These are phyloP conservation scores for Rhizomucor pusillus DNA, from an alignment of 371 early-diverging fungal genomes.

Conservation along the genomic window DNA sequence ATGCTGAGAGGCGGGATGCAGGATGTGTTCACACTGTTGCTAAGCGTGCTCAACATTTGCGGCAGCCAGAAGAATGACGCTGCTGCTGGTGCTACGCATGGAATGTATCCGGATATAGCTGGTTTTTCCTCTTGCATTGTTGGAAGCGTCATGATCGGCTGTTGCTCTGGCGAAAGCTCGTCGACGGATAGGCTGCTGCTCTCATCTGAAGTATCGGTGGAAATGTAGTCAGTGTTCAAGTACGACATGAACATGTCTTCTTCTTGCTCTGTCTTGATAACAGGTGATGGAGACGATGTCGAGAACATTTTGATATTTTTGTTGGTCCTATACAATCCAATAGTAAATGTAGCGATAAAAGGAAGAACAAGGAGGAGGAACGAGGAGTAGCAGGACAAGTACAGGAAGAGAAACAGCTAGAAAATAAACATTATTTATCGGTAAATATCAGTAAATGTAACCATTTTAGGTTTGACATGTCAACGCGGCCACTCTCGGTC, in stretches of 20 bases:
- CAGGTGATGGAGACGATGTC: slow-evolving; percentile 4
- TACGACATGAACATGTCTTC: slow-evolving; percentile 37
- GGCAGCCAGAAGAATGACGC: no score
- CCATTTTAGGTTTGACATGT: no score
- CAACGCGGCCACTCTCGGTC: no score
- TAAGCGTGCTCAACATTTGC: neutral
- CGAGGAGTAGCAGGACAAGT: no score
- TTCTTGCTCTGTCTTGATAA: slow-evolving; percentile 24
- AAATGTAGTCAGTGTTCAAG: slow-evolving; percentile 30
- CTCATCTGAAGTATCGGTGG: slow-evolving; percentile 3
- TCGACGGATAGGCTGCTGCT: slow-evolving; percentile 1
- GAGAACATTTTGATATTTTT: neutral
- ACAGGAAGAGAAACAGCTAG: no score
- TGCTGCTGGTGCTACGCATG: no score
- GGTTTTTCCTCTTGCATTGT: no score
- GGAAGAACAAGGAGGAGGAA: slow-evolving; percentile 9
- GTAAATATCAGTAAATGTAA: no score
- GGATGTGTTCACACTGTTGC: neutral
- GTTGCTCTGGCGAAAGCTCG: neutral
- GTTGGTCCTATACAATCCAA: neutral
- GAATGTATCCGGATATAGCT: no score
- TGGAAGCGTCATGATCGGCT: no score
- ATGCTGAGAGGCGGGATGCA: neutral
- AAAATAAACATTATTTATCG: no score
- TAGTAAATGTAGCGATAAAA: neutral